Evolutionary conservation across 805 yeast genomes (phyloP), one percentile per base, ranked within the genome.

Genomic region (Helenozyma rhizophorensis): DNA sequence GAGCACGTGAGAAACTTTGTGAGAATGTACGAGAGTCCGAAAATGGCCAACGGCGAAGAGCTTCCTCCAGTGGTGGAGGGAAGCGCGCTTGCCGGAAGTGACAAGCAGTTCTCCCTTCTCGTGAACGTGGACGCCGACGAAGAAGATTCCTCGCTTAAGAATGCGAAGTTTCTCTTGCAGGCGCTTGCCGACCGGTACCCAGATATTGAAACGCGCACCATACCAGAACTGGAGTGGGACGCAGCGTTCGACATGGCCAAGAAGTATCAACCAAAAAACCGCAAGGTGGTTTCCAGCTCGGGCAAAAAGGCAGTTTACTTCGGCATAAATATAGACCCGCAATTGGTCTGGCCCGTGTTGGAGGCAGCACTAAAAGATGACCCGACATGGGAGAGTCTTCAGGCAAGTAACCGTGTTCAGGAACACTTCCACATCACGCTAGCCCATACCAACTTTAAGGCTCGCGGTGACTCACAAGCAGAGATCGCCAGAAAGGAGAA

Each of bases 341-440:
- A 22, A 4, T 3, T 14, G 1, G 16, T 44, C 3, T 21, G 39
- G 14, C 7, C 23, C n/a, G 33, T 50, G 3, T 33, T 60, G 3
- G 40, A 42, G 2, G 26, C 16, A 6, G 36, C 49, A 6, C 25
- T 44, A 1, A n/a, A 14, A 8, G 32, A 15, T 7, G 34, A 36
- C 17, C 13, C 18, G 6, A 37, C 49, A 14, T 62, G 59, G 59
- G 28, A 35, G 21, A 23, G 21, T 3, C 36, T 75, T 9, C 43
- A 59, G 21, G 32, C 49, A 1, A 34, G 29, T 0, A 49, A 55
- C 1, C 56, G 78, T 21, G 53, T 80, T 1, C 85, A 78, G 42
- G 31, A 50, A 0, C 65, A 65, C 18, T 79, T 83, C 43, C 95
- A 85, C 50, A 72, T 84, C 3, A 86, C 95, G 0, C 50, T 83